Evolutionary conservation across 495 filamentous ascomycete species (phyloP), one percentile per base, ranked within the genome.

Genomic region (Penicillium verhagenii): DNA sequence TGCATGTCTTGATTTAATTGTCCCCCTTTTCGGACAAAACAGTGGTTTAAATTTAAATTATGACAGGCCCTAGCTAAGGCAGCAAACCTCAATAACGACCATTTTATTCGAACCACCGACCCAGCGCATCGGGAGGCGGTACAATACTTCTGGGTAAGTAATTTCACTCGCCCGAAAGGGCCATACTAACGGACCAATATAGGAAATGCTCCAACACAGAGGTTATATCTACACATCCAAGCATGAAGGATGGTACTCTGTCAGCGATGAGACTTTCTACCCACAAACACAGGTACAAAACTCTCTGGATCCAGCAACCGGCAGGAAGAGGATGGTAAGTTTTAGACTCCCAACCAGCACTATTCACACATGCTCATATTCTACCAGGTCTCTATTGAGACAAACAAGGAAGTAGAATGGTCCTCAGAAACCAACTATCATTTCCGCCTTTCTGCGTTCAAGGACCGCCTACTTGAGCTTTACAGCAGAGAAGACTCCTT

Each of bases 211-310:
- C 39, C 70, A 80, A 58, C 85, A 91, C 45, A 76, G 82, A 43
- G 92, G 87, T 6, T 84, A 87, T 59, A 91, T 97, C 50, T 98
- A 97, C 71, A 80, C 83, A 35, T 79, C 81, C 7, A 92, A 90
- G 62, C 95, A 97, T 64, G 84, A 89, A 61, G 94, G 94, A 7
- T 98, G 94, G 94, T 98, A 98, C 66, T 94, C 87, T 47, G 89
- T 98, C 46, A 88, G 89, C 70, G 94, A 98, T 67, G 94, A 98
- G 76, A 92, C 93, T 10, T 98, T 93, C 69, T 97, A 96, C 66
- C 91, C 94, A 6, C 80, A 86, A 46, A 80, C 83, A 0, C 77
- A 81, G 56, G 82, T 97, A 24, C 85, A 89, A 59, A 82, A 86
- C 56, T 81, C 84, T 50, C 65, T 91, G 21, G 91, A 94, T 63